Percentiles rank a stretch among this genome's conserved stretches.
phyloP scores from a whole-genome alignment of 163 green algal species.

The Smithsoniella earleae region DNA sequence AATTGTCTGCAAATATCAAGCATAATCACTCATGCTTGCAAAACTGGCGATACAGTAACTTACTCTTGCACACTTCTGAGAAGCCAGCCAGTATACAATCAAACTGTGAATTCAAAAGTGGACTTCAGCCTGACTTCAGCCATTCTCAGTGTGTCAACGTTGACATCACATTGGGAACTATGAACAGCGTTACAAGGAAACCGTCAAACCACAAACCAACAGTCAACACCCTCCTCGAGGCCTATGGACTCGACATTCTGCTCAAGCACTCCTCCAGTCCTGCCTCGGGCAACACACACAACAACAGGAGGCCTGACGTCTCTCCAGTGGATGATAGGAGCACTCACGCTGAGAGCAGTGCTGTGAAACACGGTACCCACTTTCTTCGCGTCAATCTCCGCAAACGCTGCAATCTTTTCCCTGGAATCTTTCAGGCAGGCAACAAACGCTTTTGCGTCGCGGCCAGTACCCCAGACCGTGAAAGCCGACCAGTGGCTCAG shows the following conservation, averaged over 20 bases:
- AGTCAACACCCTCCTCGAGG: constrained; percentile 4
- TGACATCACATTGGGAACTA: too few relatives aligned
- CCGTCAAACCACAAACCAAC: constrained; percentile 18
- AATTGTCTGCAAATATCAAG: too few relatives aligned
- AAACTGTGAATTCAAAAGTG: too few relatives aligned
- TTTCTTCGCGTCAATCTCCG: constrained; percentile 19
- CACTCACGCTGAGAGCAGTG: background rate
- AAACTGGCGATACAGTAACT: too few relatives aligned
- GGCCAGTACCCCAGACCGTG: constrained; percentile 25
- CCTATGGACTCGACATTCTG: background rate
- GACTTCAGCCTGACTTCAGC: too few relatives aligned
- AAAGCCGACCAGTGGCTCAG: constrained; percentile 14
- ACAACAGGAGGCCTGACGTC: background rate
- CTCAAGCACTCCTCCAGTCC: constrained; percentile 9
- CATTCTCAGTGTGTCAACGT: too few relatives aligned
- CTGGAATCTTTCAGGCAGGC: background rate
- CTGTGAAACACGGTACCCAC: constrained; percentile 15
- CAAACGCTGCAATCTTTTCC: background rate
- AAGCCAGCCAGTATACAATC: too few relatives aligned
- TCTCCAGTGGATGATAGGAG: constrained; percentile 9
- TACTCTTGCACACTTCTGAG: too few relatives aligned
- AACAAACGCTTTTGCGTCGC: constrained; percentile 29
- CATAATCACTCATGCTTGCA: too few relatives aligned
- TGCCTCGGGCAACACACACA: constrained; percentile 7
- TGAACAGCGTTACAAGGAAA: too few relatives aligned